A percentile compares a stretch with the other conserved stretches of the same genome.
Evolutionary conservation across 2,329 filamentous ascomycete genomes (phyloP).

Genomic region (Trichoderma atrobrunneum): DNA sequence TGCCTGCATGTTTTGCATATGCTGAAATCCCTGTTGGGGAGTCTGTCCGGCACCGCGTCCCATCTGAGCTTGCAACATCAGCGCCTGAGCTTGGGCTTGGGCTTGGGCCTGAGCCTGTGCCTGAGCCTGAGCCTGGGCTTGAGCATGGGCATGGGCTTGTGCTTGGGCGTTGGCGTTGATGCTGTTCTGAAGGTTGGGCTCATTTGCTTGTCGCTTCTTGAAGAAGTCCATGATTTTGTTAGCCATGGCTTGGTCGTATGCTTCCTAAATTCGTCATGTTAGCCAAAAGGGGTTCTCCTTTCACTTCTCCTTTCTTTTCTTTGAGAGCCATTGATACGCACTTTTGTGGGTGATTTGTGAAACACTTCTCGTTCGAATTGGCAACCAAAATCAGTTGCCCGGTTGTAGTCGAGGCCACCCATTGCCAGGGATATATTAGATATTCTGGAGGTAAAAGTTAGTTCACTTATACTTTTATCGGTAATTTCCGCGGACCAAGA

Average conservation of each 20-base stretch:
- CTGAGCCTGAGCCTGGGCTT: constrained; percentile 37
- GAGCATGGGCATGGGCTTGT: constrained; percentile 38
- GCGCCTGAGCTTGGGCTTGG: constrained; percentile 37
- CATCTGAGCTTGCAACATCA: constrained; percentile 54
- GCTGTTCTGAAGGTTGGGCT: constrained; percentile 48
- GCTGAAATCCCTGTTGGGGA: constrained; percentile 54
- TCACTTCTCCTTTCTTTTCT: neutral
- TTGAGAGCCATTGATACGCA: constrained; percentile 29
- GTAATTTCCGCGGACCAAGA: neutral
- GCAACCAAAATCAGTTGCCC: constrained; percentile 43
- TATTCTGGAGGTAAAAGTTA: constrained; percentile 39
- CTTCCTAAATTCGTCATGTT: constrained; percentile 35
- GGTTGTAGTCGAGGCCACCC: constrained; percentile 39
- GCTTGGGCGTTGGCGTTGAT: constrained; percentile 45
- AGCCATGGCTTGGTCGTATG: constrained; percentile 49
- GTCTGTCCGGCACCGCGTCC: constrained; percentile 49
- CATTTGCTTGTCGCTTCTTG: constrained; percentile 50
- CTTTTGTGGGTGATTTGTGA: constrained; percentile 46
- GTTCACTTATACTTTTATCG: neutral
- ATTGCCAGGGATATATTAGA: constrained; percentile 50
- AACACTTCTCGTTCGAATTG: constrained; percentile 50
- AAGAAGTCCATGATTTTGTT: constrained; percentile 49
- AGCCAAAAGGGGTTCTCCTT: neutral
- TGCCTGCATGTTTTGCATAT: constrained; percentile 53
- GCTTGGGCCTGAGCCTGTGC: constrained; percentile 38